phyloP scores from a whole-genome alignment of 768 basidiomycete genomes.

The Polyporus arcularius region DNA sequence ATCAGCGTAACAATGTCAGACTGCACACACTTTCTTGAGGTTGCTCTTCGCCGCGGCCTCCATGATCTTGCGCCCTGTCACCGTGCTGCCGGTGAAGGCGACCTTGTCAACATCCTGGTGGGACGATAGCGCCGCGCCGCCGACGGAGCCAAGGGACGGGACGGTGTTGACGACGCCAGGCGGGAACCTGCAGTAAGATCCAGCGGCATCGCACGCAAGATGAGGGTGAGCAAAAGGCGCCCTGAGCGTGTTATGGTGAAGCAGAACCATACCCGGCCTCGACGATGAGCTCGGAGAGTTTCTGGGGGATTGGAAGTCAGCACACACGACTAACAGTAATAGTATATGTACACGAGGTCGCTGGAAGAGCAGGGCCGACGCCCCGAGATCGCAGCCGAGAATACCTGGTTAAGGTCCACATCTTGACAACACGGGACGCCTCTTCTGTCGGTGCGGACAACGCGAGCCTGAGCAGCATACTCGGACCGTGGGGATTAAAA shows the following conservation, averaged over 20 bases:
- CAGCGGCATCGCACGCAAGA: not conserved
- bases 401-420: not conserved
- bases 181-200: conserved; percentile 63
- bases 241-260: not conserved
- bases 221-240: not conserved
- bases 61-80: conserved; percentile 88
- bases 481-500: too few relatives aligned
- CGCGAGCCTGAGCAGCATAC: too few relatives aligned
- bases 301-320: conserved; percentile 41
- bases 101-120: conserved; percentile 92
- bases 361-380: not conserved
- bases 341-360: not conserved
- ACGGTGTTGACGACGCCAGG: conserved; percentile 90
- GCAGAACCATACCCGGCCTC: conserved; percentile 71
- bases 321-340: too few relatives aligned
- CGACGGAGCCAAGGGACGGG: conserved; percentile 77
- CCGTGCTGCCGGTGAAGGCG: conserved; percentile 92
- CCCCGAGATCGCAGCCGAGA: not conserved
- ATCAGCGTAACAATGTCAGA: not conserved
- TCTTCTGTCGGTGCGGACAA: too few relatives aligned
- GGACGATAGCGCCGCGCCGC: conserved; percentile 80
- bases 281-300: conserved; percentile 77
- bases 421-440: not conserved
- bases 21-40: conserved; percentile 76
- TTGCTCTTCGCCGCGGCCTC: conserved; percentile 92